These are phyloP conservation scores for Cymodocea nodosa DNA, from an alignment of 116 monocot genomes.

Conservation along the genomic window DNA sequence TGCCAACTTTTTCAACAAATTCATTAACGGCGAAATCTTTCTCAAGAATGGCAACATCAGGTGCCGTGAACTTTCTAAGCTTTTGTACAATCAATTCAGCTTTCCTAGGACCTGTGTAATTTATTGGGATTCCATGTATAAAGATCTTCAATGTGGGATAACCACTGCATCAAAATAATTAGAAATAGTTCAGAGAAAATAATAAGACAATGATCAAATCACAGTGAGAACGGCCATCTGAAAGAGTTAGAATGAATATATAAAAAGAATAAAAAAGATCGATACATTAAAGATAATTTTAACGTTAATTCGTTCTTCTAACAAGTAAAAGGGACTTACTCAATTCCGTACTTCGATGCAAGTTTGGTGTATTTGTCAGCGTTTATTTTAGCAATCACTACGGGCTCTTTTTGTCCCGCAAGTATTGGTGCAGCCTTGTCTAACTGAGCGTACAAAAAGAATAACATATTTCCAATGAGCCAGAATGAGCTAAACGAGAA, in stretches of 20 bases:
- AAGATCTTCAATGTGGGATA: slow-evolving; percentile 90
- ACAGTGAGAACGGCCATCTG: not conserved
- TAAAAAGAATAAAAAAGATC: not conserved
- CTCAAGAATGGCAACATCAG: slow-evolving; percentile 72
- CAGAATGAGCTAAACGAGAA: not conserved
- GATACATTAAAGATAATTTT: not conserved
- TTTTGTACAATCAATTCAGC: slow-evolving; percentile 65
- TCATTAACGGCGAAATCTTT: slow-evolving; percentile 57
- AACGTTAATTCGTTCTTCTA: not conserved
- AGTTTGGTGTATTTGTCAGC: slow-evolving; percentile 85
- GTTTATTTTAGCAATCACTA: slow-evolving; percentile 77
- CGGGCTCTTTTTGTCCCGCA: slow-evolving; percentile 45
- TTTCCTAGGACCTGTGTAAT: slow-evolving; percentile 86
- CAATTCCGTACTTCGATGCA: slow-evolving; percentile 81
- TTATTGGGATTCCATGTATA: slow-evolving; percentile 75
- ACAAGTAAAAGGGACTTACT: slow-evolving; percentile 36
- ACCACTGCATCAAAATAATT: slow-evolving; percentile 50
- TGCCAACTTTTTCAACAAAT: slow-evolving; percentile 76
- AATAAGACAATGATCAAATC: not conserved
- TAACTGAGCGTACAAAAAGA: slow-evolving; percentile 39
- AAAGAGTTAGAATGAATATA: not conserved
- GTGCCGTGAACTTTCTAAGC: slow-evolving; percentile 75
- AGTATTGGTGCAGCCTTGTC: slow-evolving; percentile 75
- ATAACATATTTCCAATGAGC: not conserved
- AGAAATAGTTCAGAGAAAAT: not conserved